Percentiles rank a stretch among this genome's conserved stretches.
These are phyloP conservation scores for Clavispora santaluciae DNA, from an alignment of 805 yeast genomes.

Conservation along the genomic window DNA sequence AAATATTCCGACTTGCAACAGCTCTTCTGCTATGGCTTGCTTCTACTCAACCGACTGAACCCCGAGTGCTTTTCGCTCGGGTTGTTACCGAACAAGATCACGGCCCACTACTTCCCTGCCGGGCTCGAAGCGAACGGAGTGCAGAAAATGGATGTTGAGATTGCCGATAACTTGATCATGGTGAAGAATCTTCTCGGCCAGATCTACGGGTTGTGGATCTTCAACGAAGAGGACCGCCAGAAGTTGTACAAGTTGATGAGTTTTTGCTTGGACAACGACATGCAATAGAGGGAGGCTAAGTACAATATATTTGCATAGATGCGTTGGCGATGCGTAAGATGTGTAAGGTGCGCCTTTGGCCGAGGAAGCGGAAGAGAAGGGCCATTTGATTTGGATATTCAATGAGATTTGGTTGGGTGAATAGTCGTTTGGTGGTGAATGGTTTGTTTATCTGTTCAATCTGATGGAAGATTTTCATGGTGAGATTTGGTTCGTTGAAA, in stretches of 20 bases:
- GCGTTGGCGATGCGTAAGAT: no score
- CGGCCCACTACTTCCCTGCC: conserved; percentile 39
- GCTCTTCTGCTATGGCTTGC: conserved; percentile 60
- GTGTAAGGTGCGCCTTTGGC: no score
- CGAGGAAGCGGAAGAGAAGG: no score
- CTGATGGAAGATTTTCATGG: no score
- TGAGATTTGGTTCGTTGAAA: no score
- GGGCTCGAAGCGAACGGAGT: conserved; percentile 27
- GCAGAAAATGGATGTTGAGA: conserved; percentile 58
- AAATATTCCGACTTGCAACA: conserved; percentile 30
- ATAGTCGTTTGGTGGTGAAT: no score
- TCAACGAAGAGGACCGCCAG: conserved; percentile 61
- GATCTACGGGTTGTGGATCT: conserved; percentile 76
- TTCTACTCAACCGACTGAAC: conserved; percentile 60
- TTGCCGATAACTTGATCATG: conserved; percentile 64
- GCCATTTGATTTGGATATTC: no score
- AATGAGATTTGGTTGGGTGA: no score
- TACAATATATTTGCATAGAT: no score
- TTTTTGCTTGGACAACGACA: conserved; percentile 35
- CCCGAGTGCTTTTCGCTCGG: conserved; percentile 74
- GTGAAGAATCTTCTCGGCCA: conserved; percentile 64
- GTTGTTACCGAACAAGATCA: conserved; percentile 50
- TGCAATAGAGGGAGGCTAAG: neutral
- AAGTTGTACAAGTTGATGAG: conserved; percentile 47
- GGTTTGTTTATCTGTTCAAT: no score